Evolutionary conservation across 352 stramenopile species (phyloP).

Genomic region (Thraustotheca clavata): DNA sequence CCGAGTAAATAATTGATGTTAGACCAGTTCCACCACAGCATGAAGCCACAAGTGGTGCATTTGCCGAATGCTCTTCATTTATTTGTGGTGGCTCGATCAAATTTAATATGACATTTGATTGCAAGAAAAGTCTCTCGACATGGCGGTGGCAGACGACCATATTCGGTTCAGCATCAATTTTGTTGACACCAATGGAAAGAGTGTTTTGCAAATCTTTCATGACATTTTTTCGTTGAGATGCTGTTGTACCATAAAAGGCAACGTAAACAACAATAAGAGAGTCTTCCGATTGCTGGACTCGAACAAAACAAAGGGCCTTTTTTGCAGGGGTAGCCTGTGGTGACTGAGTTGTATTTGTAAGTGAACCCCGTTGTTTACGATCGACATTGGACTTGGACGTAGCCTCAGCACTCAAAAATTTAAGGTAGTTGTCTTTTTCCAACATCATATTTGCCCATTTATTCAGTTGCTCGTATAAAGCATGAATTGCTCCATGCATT

Average conservation of each 20-base stretch:
- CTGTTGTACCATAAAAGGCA: constrained; percentile 75
- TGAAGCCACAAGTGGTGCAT: constrained; percentile 24
- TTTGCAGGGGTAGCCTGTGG: neutral
- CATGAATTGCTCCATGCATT: too few species aligned
- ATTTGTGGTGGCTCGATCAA: constrained; percentile 9
- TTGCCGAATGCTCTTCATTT: constrained; percentile 27
- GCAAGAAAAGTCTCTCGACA: constrained; percentile 47
- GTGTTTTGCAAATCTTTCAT: constrained; percentile 60
- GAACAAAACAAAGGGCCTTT: constrained; percentile 71
- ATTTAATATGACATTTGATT: neutral
- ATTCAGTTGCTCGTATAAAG: constrained; percentile 44
- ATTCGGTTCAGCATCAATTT: constrained; percentile 9
- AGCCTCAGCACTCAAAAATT: constrained; percentile 35
- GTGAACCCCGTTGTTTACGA: constrained; percentile 17
- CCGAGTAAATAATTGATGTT: constrained; percentile 64
- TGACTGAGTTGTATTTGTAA: neutral
- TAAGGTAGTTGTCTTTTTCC: constrained; percentile 69
- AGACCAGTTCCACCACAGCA: constrained; percentile 78
- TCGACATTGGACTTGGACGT: constrained; percentile 1
- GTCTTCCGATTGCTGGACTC: constrained; percentile 71
- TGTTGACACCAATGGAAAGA: constrained; percentile 49
- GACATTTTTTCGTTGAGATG: constrained; percentile 50
- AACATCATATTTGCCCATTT: constrained; percentile 76
- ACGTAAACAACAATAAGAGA: constrained; percentile 70
- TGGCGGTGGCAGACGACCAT: constrained; percentile 66